Evolutionary conservation across 768 basidiomycete species (phyloP).

Genomic region (Russula virescens): DNA sequence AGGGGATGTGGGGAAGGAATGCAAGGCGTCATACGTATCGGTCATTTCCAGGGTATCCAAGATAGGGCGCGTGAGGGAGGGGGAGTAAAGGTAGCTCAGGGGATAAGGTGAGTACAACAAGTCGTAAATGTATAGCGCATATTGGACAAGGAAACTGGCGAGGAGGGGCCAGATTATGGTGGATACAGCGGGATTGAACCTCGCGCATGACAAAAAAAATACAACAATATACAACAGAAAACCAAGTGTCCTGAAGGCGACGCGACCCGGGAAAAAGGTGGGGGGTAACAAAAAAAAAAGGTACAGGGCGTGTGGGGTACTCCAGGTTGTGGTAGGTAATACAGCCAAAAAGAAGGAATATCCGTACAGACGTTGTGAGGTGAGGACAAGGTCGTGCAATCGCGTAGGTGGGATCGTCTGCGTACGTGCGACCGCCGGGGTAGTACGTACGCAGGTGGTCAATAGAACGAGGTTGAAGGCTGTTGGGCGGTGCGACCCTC

Average conservation of each 20-base stretch:
- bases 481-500: background rate
- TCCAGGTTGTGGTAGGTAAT: constrained; percentile 17
- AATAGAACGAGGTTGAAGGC: background rate
- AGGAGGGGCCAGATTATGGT: background rate
- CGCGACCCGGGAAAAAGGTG: constrained; percentile 13
- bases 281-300: background rate
- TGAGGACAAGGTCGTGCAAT: constrained; percentile 5
- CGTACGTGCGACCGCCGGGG: constrained; percentile 16
- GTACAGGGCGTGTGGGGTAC: constrained; percentile 17
- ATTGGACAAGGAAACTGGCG: constrained; percentile 10
- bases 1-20: constrained; percentile 8
- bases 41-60: constrained; percentile 25
- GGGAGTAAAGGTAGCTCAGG: constrained; percentile 5
- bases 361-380: constrained; percentile 14
- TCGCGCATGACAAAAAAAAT: constrained; percentile 22
- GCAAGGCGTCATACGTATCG: constrained; percentile 21
- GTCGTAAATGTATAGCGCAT: constrained; percentile 21
- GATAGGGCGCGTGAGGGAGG: background rate
- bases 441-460: background rate
- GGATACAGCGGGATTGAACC: constrained; percentile 24
- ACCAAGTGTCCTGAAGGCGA: constrained; percentile 17
- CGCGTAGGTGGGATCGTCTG: constrained; percentile 9
- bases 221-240: constrained; percentile 24
- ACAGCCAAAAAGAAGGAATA: constrained; percentile 13
- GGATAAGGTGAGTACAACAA: constrained; percentile 19